Evolutionary conservation across 1,139 yeast genomes (phyloP), one percentile per base, ranked within the genome.

Genomic region (Geotrichum aggregatum): DNA sequence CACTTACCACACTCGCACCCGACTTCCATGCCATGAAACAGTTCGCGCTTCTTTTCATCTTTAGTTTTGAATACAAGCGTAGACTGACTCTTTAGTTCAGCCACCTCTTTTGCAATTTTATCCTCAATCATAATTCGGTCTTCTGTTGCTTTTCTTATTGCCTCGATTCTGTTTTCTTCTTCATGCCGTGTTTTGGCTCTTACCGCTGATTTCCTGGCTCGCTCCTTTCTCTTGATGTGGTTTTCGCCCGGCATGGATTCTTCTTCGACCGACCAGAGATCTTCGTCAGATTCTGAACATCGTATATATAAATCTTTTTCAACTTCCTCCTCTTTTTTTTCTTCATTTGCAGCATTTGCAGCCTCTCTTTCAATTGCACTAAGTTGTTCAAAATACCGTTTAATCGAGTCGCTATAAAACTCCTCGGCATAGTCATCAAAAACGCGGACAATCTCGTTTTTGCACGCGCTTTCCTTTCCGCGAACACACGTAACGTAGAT

Each of bases 401-500:
- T 54, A 41, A 47, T 52, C 34, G 53, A 54, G 19, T 55, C 59
- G 1, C 66, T 79, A 76, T 51, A 71, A 42, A 59, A 47, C 47
- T 56, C 57, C 28, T 66, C 68, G 1, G 67, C 64, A 52, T 64
- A 64, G 47, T 81, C 84, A 52, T 74, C 72, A 22, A 91, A 77
- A 35, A 89, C 69, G 52, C 76, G 71, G 61, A 80, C 75, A 61
- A 91, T 71, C 67, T 91, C 98, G 55, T 80, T 79, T 19, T 83
- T 78, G 61, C 96, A 86, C 53, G 78, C 80, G 54, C 77, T 76
- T 68, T 91, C 96, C 59, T 83, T 80, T 43, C 87, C 84, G 61
- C 96, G 75, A 48, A 80, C 77, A 67, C 97, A 87, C 0, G 96
- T 87, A 21, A 89, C 96, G 69, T 84, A 92, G 1, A 87, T 74